A percentile compares a stretch with the other conserved stretches of the same genome.
phyloP scores from a whole-genome alignment of 2,329 filamentous ascomycete genomes.

The Thermothelomyces thermophilus region DNA sequence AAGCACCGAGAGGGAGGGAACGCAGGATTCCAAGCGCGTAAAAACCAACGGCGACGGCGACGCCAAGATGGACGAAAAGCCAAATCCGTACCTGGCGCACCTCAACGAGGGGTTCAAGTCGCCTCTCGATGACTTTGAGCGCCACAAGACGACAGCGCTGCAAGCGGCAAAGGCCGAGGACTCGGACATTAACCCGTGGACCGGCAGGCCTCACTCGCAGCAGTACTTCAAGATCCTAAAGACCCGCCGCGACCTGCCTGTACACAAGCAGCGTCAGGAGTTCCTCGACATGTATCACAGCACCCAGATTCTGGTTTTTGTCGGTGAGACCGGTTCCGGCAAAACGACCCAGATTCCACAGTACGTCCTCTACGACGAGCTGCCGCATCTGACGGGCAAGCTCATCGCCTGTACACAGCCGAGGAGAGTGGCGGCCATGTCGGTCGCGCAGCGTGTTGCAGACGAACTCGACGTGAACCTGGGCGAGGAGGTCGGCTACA shows the following conservation, averaged over 20 bases:
- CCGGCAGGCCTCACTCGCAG: constrained; percentile 64
- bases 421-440: constrained; percentile 96
- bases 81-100: constrained; percentile 90
- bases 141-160: constrained; percentile 72
- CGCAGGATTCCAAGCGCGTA: constrained; percentile 29
- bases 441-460: constrained; percentile 94
- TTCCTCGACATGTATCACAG: constrained; percentile 90
- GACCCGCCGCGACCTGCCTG: constrained; percentile 75
- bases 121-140: constrained; percentile 60
- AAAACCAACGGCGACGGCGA: constrained; percentile 32
- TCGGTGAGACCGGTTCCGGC: constrained; percentile 97
- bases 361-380: constrained; percentile 94
- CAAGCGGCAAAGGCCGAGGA: constrained; percentile 72
- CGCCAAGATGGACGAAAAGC: constrained; percentile 27
- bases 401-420: constrained; percentile 97
- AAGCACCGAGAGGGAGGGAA: constrained; percentile 38
- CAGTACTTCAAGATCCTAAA: constrained; percentile 89
- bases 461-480: constrained; percentile 92
- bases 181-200: constrained; percentile 80
- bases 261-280: constrained; percentile 89
- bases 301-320: constrained; percentile 94
- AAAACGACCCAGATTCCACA: constrained; percentile 99
- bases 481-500: constrained; percentile 95
- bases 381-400: constrained; percentile 78
- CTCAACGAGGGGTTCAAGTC: constrained; percentile 57